Percentiles rank a stretch among this genome's conserved stretches.
Conservation (phyloP, 2,329 filamentous ascomycete genomes). For the Phyllachora maydis region DNA sequence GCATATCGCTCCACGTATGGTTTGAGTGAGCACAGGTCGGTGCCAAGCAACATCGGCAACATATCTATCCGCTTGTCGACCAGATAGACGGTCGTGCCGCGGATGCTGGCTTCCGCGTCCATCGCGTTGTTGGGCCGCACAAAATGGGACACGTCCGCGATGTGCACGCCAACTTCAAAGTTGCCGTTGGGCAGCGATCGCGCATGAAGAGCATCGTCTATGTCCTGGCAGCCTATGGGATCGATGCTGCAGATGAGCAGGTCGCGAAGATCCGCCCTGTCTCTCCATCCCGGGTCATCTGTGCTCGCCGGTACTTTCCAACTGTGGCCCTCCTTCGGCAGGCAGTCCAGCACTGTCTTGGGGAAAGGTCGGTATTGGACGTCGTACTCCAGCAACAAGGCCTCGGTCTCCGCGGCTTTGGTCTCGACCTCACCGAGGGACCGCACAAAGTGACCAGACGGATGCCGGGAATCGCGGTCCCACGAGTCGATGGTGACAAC, state of each 20-base stretch:
- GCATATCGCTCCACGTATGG: slow-evolving; percentile 91
- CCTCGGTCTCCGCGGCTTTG: slow-evolving; percentile 95
- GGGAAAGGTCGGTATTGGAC: slow-evolving; percentile 96
- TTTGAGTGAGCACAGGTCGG: slow-evolving; percentile 88
- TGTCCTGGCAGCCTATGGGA: slow-evolving; percentile 88
- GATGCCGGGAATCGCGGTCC: slow-evolving; percentile 85
- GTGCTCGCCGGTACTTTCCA: slow-evolving; percentile 75
- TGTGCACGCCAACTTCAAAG: slow-evolving; percentile 90
- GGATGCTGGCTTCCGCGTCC: slow-evolving; percentile 84
- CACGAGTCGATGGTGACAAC: slow-evolving; percentile 87
- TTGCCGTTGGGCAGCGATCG: slow-evolving; percentile 74
- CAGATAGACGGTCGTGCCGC: slow-evolving; percentile 90
- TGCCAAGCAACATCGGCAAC: slow-evolving; percentile 90
- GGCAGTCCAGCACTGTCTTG: slow-evolving; percentile 82
- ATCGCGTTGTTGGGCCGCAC: slow-evolving; percentile 94
- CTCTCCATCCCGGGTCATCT: slow-evolving; percentile 72
- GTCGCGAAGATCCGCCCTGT: slow-evolving; percentile 63
- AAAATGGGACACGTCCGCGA: slow-evolving; percentile 98
- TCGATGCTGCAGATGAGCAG: slow-evolving; percentile 95
- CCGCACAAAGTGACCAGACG: slow-evolving; percentile 81
- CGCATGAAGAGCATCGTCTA: slow-evolving; percentile 91
- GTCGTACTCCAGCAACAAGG: slow-evolving; percentile 82
- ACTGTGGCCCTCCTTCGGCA: slow-evolving; percentile 77
- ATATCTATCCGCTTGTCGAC: slow-evolving; percentile 99
- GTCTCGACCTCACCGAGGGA: slow-evolving; percentile 86